phyloP scores from a whole-genome alignment of 495 filamentous ascomycete genomes.

The Annulohypoxylon bovei region DNA sequence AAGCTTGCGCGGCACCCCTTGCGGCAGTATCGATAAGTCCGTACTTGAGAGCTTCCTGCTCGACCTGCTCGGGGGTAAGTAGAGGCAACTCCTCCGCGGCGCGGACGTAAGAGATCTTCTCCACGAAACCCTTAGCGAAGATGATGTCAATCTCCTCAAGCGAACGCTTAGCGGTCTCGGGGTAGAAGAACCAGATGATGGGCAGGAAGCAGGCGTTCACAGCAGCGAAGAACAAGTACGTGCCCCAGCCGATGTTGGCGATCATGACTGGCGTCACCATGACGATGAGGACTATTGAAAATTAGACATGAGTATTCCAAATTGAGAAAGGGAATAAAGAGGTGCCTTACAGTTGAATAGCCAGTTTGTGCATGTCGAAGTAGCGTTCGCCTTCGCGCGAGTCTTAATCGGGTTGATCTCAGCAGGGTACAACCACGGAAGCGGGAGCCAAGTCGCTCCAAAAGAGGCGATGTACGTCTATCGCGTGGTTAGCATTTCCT shows the following conservation, averaged over 20 bases:
- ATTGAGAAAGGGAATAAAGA: not conserved
- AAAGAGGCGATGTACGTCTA: slow-evolving; percentile 59
- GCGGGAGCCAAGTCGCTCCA: slow-evolving; percentile 72
- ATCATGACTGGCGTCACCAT: slow-evolving; percentile 85
- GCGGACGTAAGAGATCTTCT: slow-evolving; percentile 78
- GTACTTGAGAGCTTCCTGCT: slow-evolving; percentile 69
- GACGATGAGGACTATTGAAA: slow-evolving; percentile 62
- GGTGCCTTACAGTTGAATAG: slow-evolving; percentile 75
- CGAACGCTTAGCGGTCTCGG: slow-evolving; percentile 74
- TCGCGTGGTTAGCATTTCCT: not conserved
- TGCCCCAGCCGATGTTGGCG: slow-evolving; percentile 73
- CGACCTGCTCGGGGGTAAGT: slow-evolving; percentile 70
- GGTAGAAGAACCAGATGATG: slow-evolving; percentile 80
- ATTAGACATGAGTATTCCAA: slow-evolving; percentile 20
- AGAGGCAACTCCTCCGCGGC: slow-evolving; percentile 76
- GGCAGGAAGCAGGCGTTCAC: slow-evolving; percentile 78
- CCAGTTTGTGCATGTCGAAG: slow-evolving; percentile 82
- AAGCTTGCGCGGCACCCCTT: slow-evolving; percentile 29
- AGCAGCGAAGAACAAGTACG: slow-evolving; percentile 80
- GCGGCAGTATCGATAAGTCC: slow-evolving; percentile 59
- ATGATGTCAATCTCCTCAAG: slow-evolving; percentile 82
- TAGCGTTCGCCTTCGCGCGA: slow-evolving; percentile 77
- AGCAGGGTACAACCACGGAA: slow-evolving; percentile 62
- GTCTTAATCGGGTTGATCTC: slow-evolving; percentile 77
- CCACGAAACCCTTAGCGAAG: slow-evolving; percentile 72